phyloP scores from a whole-genome alignment of 1,284 basidiomycete genomes.

The Stygiomarasmius scandens region DNA sequence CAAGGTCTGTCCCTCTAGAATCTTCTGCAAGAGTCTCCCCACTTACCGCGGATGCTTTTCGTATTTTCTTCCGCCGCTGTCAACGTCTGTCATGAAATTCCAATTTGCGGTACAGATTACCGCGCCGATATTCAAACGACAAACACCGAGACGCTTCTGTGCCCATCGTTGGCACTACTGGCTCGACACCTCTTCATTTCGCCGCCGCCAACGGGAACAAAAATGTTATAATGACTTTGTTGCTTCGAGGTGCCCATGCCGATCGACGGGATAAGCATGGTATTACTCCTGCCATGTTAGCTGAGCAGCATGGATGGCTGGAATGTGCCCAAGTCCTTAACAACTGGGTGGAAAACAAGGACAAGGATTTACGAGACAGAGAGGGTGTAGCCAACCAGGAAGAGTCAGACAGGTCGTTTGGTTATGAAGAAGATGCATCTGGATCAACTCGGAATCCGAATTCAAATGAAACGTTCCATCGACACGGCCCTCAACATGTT shows the following conservation, averaged over 20 bases:
- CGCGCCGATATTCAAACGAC: conserved; percentile 79
- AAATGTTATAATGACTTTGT: conserved; percentile 71
- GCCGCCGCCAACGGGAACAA: conserved; percentile 90
- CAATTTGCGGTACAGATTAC: conserved; percentile 50
- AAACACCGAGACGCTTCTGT: conserved; percentile 63
- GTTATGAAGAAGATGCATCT: conserved; percentile 27
- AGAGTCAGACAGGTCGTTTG: conserved; percentile 19
- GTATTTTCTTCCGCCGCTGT: conserved; percentile 9
- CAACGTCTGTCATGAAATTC: not conserved
- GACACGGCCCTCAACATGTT: conserved; percentile 63
- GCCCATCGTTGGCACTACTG: conserved; percentile 77
- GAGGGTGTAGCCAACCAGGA: conserved; percentile 25
- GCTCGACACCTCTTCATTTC: conserved; percentile 93
- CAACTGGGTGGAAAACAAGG: conserved; percentile 60
- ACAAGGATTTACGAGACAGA: conserved; percentile 56
- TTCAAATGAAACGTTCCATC: conserved; percentile 65
- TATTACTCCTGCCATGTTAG: conserved; percentile 74
- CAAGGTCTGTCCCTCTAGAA: conserved; percentile 52
- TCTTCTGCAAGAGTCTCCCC: not conserved
- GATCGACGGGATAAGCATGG: conserved; percentile 86
- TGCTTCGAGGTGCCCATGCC: conserved; percentile 79
- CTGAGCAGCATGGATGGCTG: conserved; percentile 68
- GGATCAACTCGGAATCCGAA: conserved; percentile 40
- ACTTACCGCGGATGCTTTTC: conserved; percentile 11
- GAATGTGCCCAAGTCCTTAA: conserved; percentile 63